Evolutionary conservation across 768 basidiomycete species (phyloP).

Genomic region (Botryobasidium botryosum): DNA sequence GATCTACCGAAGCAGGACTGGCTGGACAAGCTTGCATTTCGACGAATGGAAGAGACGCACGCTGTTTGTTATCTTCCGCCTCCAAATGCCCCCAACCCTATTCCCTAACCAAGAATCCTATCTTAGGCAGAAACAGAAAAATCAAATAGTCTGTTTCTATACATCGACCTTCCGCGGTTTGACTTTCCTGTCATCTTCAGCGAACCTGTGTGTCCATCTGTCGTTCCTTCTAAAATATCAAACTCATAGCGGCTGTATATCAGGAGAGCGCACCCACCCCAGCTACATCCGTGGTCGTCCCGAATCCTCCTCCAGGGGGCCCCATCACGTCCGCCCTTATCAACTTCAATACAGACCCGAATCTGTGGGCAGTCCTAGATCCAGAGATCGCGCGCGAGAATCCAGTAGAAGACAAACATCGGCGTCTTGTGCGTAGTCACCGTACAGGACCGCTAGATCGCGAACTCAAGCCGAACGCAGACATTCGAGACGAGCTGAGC

Average conservation of each 20-base stretch:
- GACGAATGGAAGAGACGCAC: slow-evolving; percentile 91
- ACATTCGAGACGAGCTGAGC: slow-evolving; percentile 81
- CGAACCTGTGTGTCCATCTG: slow-evolving; percentile 47
- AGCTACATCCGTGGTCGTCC: slow-evolving; percentile 20
- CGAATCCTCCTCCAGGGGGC: slow-evolving; percentile 20
- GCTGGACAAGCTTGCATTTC: slow-evolving; percentile 84
- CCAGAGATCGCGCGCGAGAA: slow-evolving; percentile 87
- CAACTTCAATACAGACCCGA: slow-evolving; percentile 37
- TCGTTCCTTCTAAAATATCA: not conserved
- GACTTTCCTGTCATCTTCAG: slow-evolving; percentile 95
- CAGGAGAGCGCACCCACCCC: slow-evolving; percentile 6
- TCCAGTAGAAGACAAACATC: slow-evolving; percentile 93
- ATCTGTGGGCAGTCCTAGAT: slow-evolving; percentile 78
- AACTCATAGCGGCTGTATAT: not conserved
- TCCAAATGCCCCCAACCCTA: not conserved
- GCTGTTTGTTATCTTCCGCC: slow-evolving; percentile 36
- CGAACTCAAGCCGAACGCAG: slow-evolving; percentile 93
- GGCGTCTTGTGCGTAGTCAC: slow-evolving; percentile 85
- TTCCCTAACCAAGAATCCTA: not conserved
- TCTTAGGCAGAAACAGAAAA: slow-evolving; percentile 72
- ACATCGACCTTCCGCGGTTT: slow-evolving; percentile 89
- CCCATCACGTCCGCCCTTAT: slow-evolving; percentile 26
- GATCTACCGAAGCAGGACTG: slow-evolving; percentile 91
- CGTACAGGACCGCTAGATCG: slow-evolving; percentile 87
- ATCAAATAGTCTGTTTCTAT: slow-evolving; percentile 87